phyloP scores from a whole-genome alignment of 345 rosid genomes.

The Punica granatum region DNA sequence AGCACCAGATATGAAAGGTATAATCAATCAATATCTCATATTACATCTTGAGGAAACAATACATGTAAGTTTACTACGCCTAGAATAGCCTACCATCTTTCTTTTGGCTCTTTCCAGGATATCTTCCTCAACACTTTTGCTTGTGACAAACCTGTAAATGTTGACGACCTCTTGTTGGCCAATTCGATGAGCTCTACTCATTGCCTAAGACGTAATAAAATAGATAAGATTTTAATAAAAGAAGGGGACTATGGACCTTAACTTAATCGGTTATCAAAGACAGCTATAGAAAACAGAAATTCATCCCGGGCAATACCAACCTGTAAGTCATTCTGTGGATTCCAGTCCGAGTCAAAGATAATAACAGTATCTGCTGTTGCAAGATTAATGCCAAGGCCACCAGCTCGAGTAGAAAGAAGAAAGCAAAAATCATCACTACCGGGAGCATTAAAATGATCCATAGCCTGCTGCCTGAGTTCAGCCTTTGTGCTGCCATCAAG shows the following conservation, averaged over 20 bases:
- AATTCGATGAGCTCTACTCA: constrained; percentile 99
- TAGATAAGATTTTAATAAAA: constrained; percentile 1
- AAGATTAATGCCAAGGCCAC: constrained; percentile 98
- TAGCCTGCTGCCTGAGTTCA: constrained; percentile 97
- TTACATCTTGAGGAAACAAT: neutral
- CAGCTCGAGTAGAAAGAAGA: constrained; percentile 98
- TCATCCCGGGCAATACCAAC: constrained; percentile 20
- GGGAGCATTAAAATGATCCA: constrained; percentile 99
- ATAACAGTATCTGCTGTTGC: constrained; percentile 98
- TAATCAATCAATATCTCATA: neutral
- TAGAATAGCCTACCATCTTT: constrained; percentile 62
- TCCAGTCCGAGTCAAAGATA: constrained; percentile 99
- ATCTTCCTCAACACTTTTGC: constrained; percentile 99
- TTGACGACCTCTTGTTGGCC: constrained; percentile 99
- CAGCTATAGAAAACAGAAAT: neutral
- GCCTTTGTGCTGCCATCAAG: constrained; percentile 99
- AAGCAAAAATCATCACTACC: constrained; percentile 99
- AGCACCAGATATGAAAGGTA: neutral
- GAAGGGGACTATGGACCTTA: neutral
- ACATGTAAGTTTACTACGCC: neutral
- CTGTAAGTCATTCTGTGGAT: constrained; percentile 99
- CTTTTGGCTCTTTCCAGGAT: constrained; percentile 97
- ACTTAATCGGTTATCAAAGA: neutral
- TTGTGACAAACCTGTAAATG: constrained; percentile 96
- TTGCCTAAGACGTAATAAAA: constrained; percentile 54